Evolutionary conservation across 305 asterid genomes (phyloP).

Genomic region (Fraxinus baroniana): DNA sequence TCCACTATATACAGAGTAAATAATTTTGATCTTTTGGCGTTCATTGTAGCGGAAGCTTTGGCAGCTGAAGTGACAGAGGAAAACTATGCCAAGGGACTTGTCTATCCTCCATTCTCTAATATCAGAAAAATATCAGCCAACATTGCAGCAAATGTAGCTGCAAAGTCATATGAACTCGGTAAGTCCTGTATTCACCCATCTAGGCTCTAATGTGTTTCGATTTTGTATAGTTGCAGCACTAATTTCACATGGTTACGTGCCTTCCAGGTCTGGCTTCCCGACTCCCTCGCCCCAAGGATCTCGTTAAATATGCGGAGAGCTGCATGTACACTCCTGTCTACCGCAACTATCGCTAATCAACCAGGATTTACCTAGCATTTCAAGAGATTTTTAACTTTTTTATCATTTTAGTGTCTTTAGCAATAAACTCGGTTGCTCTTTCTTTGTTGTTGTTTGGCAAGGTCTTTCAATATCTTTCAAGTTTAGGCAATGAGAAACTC

Average conservation of each 20-base stretch:
- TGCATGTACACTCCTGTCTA: conserved; percentile 84
- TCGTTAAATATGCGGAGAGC: conserved; percentile 69
- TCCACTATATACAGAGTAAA: background rate
- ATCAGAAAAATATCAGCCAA: conserved; percentile 85
- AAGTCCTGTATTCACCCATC: conserved; percentile 21
- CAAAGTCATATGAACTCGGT: conserved; percentile 87
- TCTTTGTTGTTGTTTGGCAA: background rate
- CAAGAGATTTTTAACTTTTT: background rate
- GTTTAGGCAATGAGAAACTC: background rate
- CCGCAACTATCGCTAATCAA: conserved; percentile 53
- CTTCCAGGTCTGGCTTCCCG: conserved; percentile 72
- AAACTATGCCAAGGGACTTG: conserved; percentile 62
- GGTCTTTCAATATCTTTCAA: background rate
- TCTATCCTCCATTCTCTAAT: conserved; percentile 77
- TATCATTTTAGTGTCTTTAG: background rate
- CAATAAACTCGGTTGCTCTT: background rate
- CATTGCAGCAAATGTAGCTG: conserved; percentile 86
- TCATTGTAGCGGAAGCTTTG: conserved; percentile 74
- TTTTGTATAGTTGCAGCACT: background rate
- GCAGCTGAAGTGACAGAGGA: conserved; percentile 70
- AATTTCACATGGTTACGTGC: conserved; percentile 16
- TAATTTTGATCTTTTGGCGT: background rate
- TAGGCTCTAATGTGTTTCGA: background rate
- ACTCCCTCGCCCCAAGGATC: conserved; percentile 76
- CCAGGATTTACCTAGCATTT: background rate